Evolutionary conservation across 192 early-diverging fungal species (phyloP).

Genomic region (Gaertneriomyces semiglobifer): DNA sequence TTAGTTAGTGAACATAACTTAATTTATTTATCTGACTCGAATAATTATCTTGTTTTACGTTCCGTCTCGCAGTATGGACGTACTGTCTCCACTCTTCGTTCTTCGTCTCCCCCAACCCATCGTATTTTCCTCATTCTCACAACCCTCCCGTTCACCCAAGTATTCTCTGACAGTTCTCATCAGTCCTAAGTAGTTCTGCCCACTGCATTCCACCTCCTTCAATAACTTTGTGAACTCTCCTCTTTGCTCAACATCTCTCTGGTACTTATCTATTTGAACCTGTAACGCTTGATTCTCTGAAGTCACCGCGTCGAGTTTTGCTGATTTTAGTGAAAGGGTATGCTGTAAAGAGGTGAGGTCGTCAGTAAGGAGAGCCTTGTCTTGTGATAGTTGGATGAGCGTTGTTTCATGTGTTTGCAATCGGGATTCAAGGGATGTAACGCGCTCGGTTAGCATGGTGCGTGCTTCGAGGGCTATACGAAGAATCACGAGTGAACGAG

Average conservation of each 20-base stretch:
- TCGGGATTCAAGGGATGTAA: conserved; percentile 30
- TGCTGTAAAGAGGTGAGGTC: conserved; percentile 41
- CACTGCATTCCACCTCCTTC: conserved; percentile 33
- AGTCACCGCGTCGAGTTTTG: conserved; percentile 23
- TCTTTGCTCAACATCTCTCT: conserved; percentile 21
- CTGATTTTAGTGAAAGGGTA: conserved; percentile 24
- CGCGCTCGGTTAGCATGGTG: conserved; percentile 34
- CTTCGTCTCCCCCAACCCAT: too few relatives aligned
- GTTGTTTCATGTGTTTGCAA: conserved; percentile 26
- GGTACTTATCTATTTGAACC: conserved; percentile 30
- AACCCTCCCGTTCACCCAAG: background rate
- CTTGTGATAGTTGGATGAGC: conserved; percentile 41
- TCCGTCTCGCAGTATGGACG: too few relatives aligned
- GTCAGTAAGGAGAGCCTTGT: conserved; percentile 45
- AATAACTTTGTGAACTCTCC: conserved; percentile 35
- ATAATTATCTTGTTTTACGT: too few relatives aligned
- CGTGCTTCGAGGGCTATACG: conserved; percentile 32
- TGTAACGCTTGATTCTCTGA: conserved; percentile 30
- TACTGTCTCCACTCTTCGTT: too few relatives aligned
- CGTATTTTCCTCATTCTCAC: too few relatives aligned
- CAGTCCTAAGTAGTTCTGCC: conserved; percentile 41
- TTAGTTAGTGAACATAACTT: too few relatives aligned
- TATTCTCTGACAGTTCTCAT: conserved; percentile 17
- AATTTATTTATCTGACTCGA: too few relatives aligned
- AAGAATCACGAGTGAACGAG: background rate